Evolutionary conservation across 768 basidiomycete genomes (phyloP), one percentile per base, ranked within the genome.

Genomic region (Saitozyma sp.): DNA sequence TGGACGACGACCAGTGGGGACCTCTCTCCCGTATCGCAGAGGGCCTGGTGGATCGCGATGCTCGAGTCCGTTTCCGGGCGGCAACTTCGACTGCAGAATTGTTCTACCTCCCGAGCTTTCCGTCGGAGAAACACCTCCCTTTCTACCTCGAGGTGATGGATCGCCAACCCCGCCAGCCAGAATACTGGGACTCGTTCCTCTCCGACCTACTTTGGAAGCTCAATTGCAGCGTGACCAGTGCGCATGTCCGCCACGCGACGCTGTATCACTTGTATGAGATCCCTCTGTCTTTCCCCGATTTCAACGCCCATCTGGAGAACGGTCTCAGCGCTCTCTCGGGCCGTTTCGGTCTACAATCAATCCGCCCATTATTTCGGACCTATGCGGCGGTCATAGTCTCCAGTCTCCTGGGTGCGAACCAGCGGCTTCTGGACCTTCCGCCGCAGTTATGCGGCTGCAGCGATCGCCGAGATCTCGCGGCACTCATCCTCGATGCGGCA

Each of bases 201-300:
- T 91, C 91, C 8, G 86, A 91, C 46, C 83, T 89, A 19, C 81
- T 98, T 29, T 86, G 85, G 48, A 82, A 94, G 20, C 89, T 88
- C 38, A 97, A 95, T 76, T 84, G 90, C 70, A 89, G 95, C 84
- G 84, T 96, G 46, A 84, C 86, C 16, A 89, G 87, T 71, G 88
- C 91, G 0, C 84, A 85, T 1, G 84, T 89, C 19, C 84, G 94
- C 37, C 86, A 91, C 14, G 89, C 87, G 4, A 85, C 92, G 1
- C 92, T 95, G 73, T 93, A 89, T 87, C 89, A 95, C 77, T 75
- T 98, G 54, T 81, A 97, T 62, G 92, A 94, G 76, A 84, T 85
- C 7, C 85, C 77, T 69, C 81, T 65, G 82, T 65, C 78, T 46
- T 83, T 56, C 64, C 73, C 70, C 16, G 51, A 64, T 65, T 48